Evolutionary conservation across 768 basidiomycete genomes (phyloP), one percentile per base, ranked within the genome.

Genomic region (Amanita jacksonii): DNA sequence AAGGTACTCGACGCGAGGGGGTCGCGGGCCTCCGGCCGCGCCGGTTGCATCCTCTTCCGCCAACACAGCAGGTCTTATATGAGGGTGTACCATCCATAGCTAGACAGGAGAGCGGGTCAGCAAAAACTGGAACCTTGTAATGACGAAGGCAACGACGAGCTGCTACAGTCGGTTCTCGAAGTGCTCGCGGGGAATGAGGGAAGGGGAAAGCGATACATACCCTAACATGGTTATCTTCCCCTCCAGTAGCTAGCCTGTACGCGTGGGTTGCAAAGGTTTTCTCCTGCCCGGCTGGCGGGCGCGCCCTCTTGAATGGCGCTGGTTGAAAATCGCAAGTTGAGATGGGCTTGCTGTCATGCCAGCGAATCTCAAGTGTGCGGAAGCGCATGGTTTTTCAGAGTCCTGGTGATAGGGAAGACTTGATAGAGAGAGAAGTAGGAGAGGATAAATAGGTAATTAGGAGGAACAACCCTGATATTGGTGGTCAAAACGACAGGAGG

Each of bases 271-370:
- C 72, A 57, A 74, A 85, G 50, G 65, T 72, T 50, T 78, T 72
- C 41, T 72, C 72, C 42, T 69, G 65, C 2, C 65, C 65, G n/a
- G 54, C 55, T 16, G 55, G 56, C 13, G 83, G 81, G 64, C 83
- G 78, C 66, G 85, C 81, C 62, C 81, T 85, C 70, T 85, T 87
- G 70, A 73, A 86, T 0, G 85, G 67, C 24, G 81, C 59, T 15
- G 89, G 83, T 58, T 98, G 96, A 58, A 96, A 96, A 70, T 99
- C 96, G 62, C 88, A 90, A 12, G 91, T 88, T 34, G 90, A 93
- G 63, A 99, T 93, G 35, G 91, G 91, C 57, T 89, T 89, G 61
- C 75, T 80, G 69, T 92, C 91, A 71, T 96, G 91, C 91, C 91
- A 96, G 51, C 92, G 76, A 57, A 96, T 96, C 68, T 93, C 91